Evolutionary conservation across 2,329 filamentous ascomycete species (phyloP).

Genomic region (Nemania sp.): DNA sequence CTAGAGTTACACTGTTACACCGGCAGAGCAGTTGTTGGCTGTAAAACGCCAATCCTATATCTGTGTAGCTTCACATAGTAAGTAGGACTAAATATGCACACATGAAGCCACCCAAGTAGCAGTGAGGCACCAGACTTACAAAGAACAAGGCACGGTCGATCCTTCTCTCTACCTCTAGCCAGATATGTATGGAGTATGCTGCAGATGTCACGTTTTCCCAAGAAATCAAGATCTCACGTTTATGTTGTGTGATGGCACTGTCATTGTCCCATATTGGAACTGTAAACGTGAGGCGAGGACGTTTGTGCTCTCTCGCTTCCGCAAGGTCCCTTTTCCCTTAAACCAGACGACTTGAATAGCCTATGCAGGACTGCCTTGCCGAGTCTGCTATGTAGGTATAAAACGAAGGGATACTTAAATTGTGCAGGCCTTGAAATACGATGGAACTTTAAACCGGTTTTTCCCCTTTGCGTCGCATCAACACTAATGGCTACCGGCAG

Average conservation of each 20-base stretch:
- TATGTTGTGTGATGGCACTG: slow-evolving; percentile 20
- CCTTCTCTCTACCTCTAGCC: slow-evolving; percentile 6
- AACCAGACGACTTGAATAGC: slow-evolving; percentile 26
- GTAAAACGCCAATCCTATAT: slow-evolving; percentile 1
- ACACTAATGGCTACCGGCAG: slow-evolving; percentile 22
- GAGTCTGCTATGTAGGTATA: slow-evolving; percentile 12
- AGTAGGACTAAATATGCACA: slow-evolving; percentile 10
- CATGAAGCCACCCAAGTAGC: slow-evolving; percentile 11
- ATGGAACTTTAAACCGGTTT: slow-evolving; percentile 31
- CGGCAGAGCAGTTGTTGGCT: slow-evolving; percentile 7
- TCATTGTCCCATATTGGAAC: slow-evolving; percentile 21
- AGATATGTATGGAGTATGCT: not conserved
- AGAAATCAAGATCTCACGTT: not conserved
- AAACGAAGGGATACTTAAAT: slow-evolving; percentile 28
- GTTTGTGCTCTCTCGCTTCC: slow-evolving; percentile 22
- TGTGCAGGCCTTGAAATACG: slow-evolving; percentile 15
- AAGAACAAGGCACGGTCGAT: slow-evolving; percentile 14
- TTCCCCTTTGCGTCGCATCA: slow-evolving; percentile 31
- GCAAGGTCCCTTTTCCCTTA: slow-evolving; percentile 18
- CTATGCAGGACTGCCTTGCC: slow-evolving; percentile 32
- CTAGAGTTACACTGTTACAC: slow-evolving; percentile 12
- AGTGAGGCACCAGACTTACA: slow-evolving; percentile 9
- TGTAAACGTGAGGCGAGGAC: slow-evolving; percentile 26
- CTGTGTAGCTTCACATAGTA: not conserved
- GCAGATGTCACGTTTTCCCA: not conserved